Percentiles rank a stretch among this genome's conserved stretches.
Conservation (phyloP, 306 rosid genomes). For the Sechiopsis laciniata region DNA sequence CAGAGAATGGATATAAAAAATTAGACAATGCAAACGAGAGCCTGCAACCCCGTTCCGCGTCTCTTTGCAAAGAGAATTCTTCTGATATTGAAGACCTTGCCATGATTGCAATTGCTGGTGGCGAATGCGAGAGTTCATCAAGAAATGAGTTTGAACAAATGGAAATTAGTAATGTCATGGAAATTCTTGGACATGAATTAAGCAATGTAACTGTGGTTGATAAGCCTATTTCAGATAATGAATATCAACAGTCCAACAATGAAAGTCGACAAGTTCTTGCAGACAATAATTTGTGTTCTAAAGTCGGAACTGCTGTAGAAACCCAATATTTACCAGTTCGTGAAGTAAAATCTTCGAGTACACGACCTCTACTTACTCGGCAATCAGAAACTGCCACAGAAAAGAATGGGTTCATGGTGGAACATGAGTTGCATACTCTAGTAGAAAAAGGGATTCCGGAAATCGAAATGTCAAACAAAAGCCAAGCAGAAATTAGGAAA, state of each 20-base stretch:
- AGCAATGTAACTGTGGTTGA: neutral
- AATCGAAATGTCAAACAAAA: too few relatives aligned
- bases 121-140: constrained; percentile 23
- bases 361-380: too few relatives aligned
- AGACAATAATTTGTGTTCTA: neutral
- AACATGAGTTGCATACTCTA: constrained; percentile 2
- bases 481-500: neutral
- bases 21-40: constrained; percentile 10
- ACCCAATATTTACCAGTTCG: neutral
- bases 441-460: neutral
- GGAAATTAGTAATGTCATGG: neutral
- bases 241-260: constrained; percentile 19
- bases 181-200: too few relatives aligned
- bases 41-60: neutral
- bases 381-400: constrained; percentile 23
- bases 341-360: neutral
- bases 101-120: constrained; percentile 22
- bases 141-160: constrained; percentile 23
- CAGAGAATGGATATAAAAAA: constrained; percentile 28
- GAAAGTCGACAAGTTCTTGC: constrained; percentile 6
- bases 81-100: constrained; percentile 13
- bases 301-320: neutral
- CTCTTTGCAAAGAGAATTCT: neutral
- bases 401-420: constrained; percentile 18
- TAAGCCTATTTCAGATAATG: constrained; percentile 13